Evolutionary conservation across 345 rosid genomes (phyloP).

Genomic region (Rhizophora mangle): DNA sequence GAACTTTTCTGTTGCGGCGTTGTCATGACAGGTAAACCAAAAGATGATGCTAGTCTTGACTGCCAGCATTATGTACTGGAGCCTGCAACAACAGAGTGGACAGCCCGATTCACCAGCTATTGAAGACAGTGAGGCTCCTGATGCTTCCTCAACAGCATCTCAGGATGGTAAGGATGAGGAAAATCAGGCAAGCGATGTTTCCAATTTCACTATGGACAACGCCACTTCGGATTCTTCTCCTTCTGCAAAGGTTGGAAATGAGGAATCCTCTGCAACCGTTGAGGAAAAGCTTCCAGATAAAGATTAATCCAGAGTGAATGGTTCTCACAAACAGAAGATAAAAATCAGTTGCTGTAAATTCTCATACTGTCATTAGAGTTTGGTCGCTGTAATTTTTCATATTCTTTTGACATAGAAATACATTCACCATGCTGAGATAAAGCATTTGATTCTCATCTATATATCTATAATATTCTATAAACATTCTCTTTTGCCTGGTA

Average conservation of each 20-base stretch:
- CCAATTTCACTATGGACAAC: slow-evolving; percentile 29
- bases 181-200: slow-evolving; percentile 28
- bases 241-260: slow-evolving; percentile 10
- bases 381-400: background rate
- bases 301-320: slow-evolving; percentile 17
- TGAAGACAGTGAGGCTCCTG: slow-evolving; percentile 26
- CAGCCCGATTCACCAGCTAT: slow-evolving; percentile 33
- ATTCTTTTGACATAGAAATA: slow-evolving; percentile 1
- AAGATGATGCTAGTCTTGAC: slow-evolving; percentile 91
- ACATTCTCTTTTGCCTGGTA: no score
- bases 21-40: slow-evolving; percentile 71
- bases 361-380: slow-evolving; percentile 7
- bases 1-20: background rate
- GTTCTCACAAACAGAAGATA: slow-evolving; percentile 6
- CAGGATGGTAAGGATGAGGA: slow-evolving; percentile 23
- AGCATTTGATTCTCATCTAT: no score
- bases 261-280: slow-evolving; percentile 11
- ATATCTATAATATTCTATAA: no score
- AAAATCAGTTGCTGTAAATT: slow-evolving; percentile 11
- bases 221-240: slow-evolving; percentile 15
- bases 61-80: slow-evolving; percentile 97
- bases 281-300: slow-evolving; percentile 7
- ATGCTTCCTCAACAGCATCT: slow-evolving; percentile 22
- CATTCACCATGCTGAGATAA: slow-evolving; percentile 2
- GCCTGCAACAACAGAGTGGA: slow-evolving; percentile 55